Evolutionary conservation across 148 eudicot genomes (phyloP).

Genomic region (Oxyria digyna): DNA sequence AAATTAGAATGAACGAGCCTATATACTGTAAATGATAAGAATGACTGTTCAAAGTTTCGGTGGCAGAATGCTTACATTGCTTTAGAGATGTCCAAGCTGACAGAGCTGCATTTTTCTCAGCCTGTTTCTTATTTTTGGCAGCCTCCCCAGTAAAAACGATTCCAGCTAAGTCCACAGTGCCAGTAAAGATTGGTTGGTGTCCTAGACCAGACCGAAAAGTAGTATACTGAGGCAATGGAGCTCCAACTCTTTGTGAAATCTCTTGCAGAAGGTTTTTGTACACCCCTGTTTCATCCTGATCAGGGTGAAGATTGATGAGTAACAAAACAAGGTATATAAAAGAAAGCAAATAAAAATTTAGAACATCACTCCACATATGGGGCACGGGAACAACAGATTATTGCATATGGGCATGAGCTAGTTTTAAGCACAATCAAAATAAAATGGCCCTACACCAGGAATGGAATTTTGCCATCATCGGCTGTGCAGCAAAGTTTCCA

Average conservation of each 20-base stretch:
- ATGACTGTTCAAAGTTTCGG: neutral
- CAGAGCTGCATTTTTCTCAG: constrained; percentile 76
- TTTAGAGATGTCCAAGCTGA: constrained; percentile 70
- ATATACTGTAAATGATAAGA: neutral
- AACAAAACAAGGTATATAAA: neutral
- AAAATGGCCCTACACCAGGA: neutral
- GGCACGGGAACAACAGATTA: neutral
- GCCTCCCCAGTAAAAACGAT: constrained; percentile 57
- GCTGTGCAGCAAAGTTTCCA: neutral
- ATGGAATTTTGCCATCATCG: neutral
- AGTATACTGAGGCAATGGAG: constrained; percentile 57
- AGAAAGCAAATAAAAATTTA: neutral
- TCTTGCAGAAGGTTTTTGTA: constrained; percentile 71
- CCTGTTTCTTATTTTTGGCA: constrained; percentile 76
- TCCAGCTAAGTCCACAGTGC: constrained; percentile 62
- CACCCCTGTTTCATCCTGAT: constrained; percentile 71
- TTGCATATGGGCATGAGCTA: neutral
- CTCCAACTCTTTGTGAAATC: constrained; percentile 75
- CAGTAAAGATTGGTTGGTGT: constrained; percentile 62
- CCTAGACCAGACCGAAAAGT: constrained; percentile 66
- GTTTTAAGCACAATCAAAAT: neutral
- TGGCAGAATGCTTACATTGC: constrained; percentile 32
- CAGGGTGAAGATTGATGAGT: constrained; percentile 5
- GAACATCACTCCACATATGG: neutral
- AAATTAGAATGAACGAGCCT: neutral